phyloP scores from a whole-genome alignment of 352 stramenopile genomes.

The Lagenidium giganteum region DNA sequence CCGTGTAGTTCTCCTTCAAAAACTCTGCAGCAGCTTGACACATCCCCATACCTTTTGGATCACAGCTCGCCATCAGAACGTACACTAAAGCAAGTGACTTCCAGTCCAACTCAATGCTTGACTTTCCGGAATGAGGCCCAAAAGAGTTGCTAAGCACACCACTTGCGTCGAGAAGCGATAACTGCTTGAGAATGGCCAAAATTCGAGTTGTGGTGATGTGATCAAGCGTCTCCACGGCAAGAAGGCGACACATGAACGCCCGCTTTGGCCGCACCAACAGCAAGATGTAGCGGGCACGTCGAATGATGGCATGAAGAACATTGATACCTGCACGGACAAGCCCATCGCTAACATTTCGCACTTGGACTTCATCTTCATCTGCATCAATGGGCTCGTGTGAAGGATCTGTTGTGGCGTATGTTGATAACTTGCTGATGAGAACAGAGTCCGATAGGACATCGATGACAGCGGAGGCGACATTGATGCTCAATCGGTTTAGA shows the following conservation, averaged over 20 bases:
- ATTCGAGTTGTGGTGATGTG: conserved; percentile 66
- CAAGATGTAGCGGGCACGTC: conserved; percentile 66
- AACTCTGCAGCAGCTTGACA: conserved; percentile 65
- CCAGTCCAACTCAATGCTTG: conserved; percentile 52
- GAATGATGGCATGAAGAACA: conserved; percentile 62
- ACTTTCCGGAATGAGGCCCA: conserved; percentile 17
- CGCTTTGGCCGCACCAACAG: conserved; percentile 58
- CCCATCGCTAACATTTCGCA: conserved; percentile 59
- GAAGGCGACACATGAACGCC: conserved; percentile 64
- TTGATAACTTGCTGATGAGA: conserved; percentile 46
- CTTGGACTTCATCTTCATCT: conserved; percentile 52
- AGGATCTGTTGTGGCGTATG: conserved; percentile 14
- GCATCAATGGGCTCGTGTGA: conserved; percentile 34
- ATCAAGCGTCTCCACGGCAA: conserved; percentile 69
- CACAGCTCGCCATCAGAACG: conserved; percentile 64
- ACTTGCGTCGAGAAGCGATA: conserved; percentile 38
- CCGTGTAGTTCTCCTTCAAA: conserved; percentile 50
- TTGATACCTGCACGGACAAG: conserved; percentile 66
- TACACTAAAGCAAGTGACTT: conserved; percentile 66
- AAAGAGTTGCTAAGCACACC: conserved; percentile 1
- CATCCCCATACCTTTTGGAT: conserved; percentile 77
- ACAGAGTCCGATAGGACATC: conserved; percentile 52
- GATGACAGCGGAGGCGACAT: conserved; percentile 42
- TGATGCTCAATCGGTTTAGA: conserved; percentile 48
- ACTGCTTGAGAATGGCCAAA: conserved; percentile 59